Evolutionary conservation across 768 basidiomycete genomes (phyloP).

Genomic region (Lentinula guzmanii): DNA sequence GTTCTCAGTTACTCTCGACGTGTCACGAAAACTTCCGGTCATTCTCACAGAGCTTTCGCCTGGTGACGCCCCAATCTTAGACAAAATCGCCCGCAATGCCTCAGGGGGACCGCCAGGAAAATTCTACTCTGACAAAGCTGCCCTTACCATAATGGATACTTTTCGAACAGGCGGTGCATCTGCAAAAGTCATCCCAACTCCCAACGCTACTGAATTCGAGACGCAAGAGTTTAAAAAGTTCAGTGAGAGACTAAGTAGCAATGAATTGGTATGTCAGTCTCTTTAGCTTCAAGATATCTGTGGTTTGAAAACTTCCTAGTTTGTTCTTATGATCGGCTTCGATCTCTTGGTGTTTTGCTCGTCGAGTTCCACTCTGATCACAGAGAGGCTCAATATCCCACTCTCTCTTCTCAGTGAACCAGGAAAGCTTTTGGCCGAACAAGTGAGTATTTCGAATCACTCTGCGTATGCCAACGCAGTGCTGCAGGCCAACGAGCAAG

Average conservation of each 20-base stretch:
- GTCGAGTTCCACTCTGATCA: slow-evolving; percentile 38
- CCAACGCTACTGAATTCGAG: slow-evolving; percentile 34
- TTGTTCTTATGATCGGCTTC: slow-evolving; percentile 45
- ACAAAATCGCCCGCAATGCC: slow-evolving; percentile 28
- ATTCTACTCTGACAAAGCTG: slow-evolving; percentile 48
- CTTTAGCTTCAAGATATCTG: not conserved
- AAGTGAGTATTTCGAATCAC: slow-evolving; percentile 53
- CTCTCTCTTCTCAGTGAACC: slow-evolving; percentile 35
- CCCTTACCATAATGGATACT: slow-evolving; percentile 44
- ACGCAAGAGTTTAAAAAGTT: slow-evolving; percentile 45
- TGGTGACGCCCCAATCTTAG: slow-evolving; percentile 24
- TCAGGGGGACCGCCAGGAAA: slow-evolving; percentile 46
- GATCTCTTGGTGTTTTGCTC: slow-evolving; percentile 57
- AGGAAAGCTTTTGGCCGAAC: slow-evolving; percentile 43
- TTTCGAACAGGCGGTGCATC: slow-evolving; percentile 45
- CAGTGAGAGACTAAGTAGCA: slow-evolving; percentile 39
- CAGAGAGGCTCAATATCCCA: slow-evolving; percentile 46
- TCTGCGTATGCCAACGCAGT: slow-evolving; percentile 54
- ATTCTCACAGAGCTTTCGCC: slow-evolving; percentile 34
- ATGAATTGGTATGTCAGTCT: slow-evolving; percentile 42
- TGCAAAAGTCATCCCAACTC: slow-evolving; percentile 36
- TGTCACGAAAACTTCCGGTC: slow-evolving; percentile 45
- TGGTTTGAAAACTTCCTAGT: slow-evolving; percentile 30
- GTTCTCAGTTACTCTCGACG: slow-evolving; percentile 46
- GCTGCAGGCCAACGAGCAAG: slow-evolving; percentile 29